phyloP scores from a whole-genome alignment of 371 early-diverging fungal species.

The Fennellomyces sp. region DNA sequence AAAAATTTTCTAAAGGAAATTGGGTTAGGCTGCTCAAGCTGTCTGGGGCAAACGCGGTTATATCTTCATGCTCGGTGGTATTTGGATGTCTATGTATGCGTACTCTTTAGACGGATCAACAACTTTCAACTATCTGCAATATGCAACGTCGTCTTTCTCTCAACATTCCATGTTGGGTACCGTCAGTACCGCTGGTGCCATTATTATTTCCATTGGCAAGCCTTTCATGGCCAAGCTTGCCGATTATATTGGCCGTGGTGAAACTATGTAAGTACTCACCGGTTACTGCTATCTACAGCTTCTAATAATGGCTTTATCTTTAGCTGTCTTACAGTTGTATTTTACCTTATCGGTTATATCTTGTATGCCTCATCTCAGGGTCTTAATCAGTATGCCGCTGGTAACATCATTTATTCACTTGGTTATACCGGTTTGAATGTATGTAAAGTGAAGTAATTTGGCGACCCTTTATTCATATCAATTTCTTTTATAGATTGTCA shows the following conservation, averaged over 20 bases:
- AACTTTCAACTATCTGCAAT: conserved; percentile 15
- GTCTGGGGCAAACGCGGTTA: conserved; percentile 23
- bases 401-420: conserved; percentile 15
- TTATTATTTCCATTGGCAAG: conserved; percentile 20
- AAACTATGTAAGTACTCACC: conserved; percentile 15
- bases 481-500: conserved; percentile 1
- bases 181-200: conserved; percentile 16
- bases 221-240: conserved; percentile 24
- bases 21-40: conserved; percentile 16
- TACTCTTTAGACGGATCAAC: conserved; percentile 22
- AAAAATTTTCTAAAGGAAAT: background rate
- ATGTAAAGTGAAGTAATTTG: background rate
- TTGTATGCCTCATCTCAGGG: conserved; percentile 17
- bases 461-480: background rate
- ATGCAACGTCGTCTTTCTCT: conserved; percentile 12
- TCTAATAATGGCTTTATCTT: background rate
- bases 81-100: conserved; percentile 12
- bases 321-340: conserved; percentile 12
- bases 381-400: conserved; percentile 15
- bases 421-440: conserved; percentile 24
- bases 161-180: conserved; percentile 21
- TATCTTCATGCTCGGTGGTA: conserved; percentile 7
- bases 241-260: conserved; percentile 25
- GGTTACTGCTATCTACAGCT: background rate
- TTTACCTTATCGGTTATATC: conserved; percentile 19